A percentile compares a stretch with the other conserved stretches of the same genome.
phyloP scores from a whole-genome alignment of 2,329 filamentous ascomycete species.

The Sphaerostilbella broomeana region DNA sequence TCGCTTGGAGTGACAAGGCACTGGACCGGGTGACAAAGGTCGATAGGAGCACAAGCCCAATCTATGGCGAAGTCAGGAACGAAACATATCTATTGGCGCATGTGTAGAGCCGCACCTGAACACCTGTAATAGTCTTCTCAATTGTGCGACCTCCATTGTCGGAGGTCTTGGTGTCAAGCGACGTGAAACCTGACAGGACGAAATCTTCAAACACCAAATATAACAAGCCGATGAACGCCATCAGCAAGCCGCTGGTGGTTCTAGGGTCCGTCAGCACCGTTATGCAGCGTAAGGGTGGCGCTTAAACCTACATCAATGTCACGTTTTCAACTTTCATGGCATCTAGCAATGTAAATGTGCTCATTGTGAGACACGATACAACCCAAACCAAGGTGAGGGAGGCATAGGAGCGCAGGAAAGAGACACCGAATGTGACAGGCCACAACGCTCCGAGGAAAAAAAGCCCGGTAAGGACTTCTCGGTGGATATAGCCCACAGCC shows the following conservation, averaged over 20 bases:
- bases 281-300: too few relatives aligned
- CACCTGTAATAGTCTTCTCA: conserved; percentile 55
- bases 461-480: conserved; percentile 76
- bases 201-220: conserved; percentile 77
- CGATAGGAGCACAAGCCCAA: conserved; percentile 72
- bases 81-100: not conserved
- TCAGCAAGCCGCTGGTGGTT: conserved; percentile 67
- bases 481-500: conserved; percentile 88
- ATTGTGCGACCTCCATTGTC: conserved; percentile 32
- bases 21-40: conserved; percentile 85
- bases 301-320: conserved; percentile 57
- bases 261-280: too few relatives aligned
- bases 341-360: conserved; percentile 80
- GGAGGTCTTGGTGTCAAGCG: conserved; percentile 16
- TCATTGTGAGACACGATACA: conserved; percentile 74
- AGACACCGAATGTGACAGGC: conserved; percentile 66
- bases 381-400: conserved; percentile 65
- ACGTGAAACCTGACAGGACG: conserved; percentile 40
- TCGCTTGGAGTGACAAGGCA: conserved; percentile 76
- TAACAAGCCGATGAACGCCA: conserved; percentile 66
- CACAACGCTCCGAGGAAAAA: conserved; percentile 73
- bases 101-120: too few relatives aligned
- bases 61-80: conserved; percentile 29
- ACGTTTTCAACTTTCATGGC: conserved; percentile 79
- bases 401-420: conserved; percentile 63